phyloP scores from a whole-genome alignment of 2,329 filamentous ascomycete species.

The Pezicula neosporulosa region DNA sequence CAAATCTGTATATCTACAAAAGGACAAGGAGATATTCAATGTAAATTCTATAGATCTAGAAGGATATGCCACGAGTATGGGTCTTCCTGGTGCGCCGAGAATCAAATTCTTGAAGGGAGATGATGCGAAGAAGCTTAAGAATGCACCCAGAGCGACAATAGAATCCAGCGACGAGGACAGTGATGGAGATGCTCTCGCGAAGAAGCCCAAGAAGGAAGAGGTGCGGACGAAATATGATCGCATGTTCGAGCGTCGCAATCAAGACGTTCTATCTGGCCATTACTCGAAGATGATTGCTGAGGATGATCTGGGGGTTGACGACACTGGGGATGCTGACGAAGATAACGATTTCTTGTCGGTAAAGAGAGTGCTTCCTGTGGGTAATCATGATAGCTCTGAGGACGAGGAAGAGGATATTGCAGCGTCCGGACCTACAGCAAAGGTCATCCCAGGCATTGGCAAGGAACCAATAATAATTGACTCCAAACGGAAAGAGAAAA shows the following conservation, averaged over 20 bases:
- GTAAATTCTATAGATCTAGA: conserved; percentile 81
- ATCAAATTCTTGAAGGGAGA: conserved; percentile 93
- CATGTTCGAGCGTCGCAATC: conserved; percentile 97
- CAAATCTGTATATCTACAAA: conserved; percentile 80
- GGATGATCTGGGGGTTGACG: conserved; percentile 42
- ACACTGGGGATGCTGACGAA: conserved; percentile 54
- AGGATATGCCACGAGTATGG: conserved; percentile 79
- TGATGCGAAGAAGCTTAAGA: conserved; percentile 83
- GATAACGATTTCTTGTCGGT: conserved; percentile 85
- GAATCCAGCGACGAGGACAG: conserved; percentile 58
- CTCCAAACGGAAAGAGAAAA: conserved; percentile 91
- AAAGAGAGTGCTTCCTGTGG: conserved; percentile 79
- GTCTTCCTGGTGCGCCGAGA: conserved; percentile 84
- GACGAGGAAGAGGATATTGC: conserved; percentile 42
- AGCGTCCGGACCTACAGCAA: conserved; percentile 39
- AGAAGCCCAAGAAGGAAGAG: conserved; percentile 58
- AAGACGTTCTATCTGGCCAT: conserved; percentile 91
- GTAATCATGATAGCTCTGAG: conserved; percentile 43
- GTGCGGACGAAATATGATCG: conserved; percentile 94
- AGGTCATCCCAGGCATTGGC: conserved; percentile 64
- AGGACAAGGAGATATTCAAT: conserved; percentile 88
- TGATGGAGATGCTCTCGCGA: conserved; percentile 50
- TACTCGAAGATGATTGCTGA: conserved; percentile 81
- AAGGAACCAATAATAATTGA: conserved; percentile 78
- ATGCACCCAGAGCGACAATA: conserved; percentile 68